Evolutionary conservation across 148 eudicot species (phyloP).

Genomic region (Hydrangea macrophylla): DNA sequence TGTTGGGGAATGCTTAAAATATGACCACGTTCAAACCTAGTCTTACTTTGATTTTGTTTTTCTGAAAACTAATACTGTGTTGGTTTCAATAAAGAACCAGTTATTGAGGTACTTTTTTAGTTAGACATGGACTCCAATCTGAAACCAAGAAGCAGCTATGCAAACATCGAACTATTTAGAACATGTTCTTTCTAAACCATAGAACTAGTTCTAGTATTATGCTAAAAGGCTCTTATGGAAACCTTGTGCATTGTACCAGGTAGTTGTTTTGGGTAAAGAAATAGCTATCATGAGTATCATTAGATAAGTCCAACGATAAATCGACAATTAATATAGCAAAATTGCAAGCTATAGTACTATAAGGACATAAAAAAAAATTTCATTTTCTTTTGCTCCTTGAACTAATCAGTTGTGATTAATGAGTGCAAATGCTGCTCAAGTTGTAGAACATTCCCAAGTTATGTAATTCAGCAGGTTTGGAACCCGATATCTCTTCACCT

Average conservation of each 20-base stretch:
- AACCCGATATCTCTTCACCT: conserved; percentile 76
- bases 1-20: background rate
- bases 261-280: too few relatives aligned
- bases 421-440: conserved; percentile 1
- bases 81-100: too few relatives aligned
- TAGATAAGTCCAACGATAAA: background rate
- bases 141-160: too few relatives aligned
- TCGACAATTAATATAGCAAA: background rate
- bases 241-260: too few relatives aligned
- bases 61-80: background rate
- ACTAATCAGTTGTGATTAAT: background rate
- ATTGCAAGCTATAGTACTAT: background rate
- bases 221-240: too few relatives aligned
- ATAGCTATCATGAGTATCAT: too few relatives aligned
- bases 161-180: too few relatives aligned
- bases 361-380: background rate
- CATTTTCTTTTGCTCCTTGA: background rate
- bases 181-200: too few relatives aligned
- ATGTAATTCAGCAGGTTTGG: conserved; percentile 83
- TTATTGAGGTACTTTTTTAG: too few relatives aligned
- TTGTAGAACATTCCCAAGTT: conserved; percentile 59
- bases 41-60: background rate
- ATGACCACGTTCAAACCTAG: background rate
- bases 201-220: too few relatives aligned
- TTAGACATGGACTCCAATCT: too few relatives aligned